Percentiles rank a stretch among this genome's conserved stretches.
Evolutionary conservation across 108 stramenopile genomes (phyloP).

Genomic region (Discostella stelligeroides): DNA sequence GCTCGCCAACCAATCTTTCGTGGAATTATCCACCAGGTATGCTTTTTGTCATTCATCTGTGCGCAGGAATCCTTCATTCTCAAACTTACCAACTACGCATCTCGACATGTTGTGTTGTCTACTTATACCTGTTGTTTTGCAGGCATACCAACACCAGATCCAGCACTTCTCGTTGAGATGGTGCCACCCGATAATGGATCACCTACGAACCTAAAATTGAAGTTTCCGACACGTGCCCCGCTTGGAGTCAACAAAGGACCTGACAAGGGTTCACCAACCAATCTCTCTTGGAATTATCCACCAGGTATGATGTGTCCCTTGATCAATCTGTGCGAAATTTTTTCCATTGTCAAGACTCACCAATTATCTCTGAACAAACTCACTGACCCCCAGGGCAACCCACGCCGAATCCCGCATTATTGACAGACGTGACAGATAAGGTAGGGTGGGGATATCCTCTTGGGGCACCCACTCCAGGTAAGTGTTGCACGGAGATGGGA

Average conservation of each 20-base stretch:
- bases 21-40: slow-evolving; percentile 21
- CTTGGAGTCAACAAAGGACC: background rate
- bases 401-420: slow-evolving; percentile 35
- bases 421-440: slow-evolving; percentile 19
- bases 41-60: background rate
- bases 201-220: slow-evolving; percentile 28
- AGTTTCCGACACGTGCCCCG: slow-evolving; percentile 2
- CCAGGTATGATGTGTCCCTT: background rate
- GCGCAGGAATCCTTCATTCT: background rate
- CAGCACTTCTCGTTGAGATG: slow-evolving; percentile 23
- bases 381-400: slow-evolving; percentile 12
- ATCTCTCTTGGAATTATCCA: slow-evolving; percentile 11
- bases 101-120: background rate
- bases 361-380: too few species aligned
- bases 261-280: background rate
- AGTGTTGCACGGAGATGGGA: background rate
- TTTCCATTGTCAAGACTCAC: background rate
- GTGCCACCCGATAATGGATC: slow-evolving; percentile 7
- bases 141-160: slow-evolving; percentile 36
- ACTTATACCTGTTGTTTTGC: background rate
- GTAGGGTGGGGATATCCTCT: slow-evolving; percentile 42
- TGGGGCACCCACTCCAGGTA: slow-evolving; percentile 48
- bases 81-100: background rate
- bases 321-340: background rate
- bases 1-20: background rate